Evolutionary conservation across 148 eudicot species (phyloP), one percentile per base, ranked within the genome.

Genomic region (Rhododendron kiyosumense): DNA sequence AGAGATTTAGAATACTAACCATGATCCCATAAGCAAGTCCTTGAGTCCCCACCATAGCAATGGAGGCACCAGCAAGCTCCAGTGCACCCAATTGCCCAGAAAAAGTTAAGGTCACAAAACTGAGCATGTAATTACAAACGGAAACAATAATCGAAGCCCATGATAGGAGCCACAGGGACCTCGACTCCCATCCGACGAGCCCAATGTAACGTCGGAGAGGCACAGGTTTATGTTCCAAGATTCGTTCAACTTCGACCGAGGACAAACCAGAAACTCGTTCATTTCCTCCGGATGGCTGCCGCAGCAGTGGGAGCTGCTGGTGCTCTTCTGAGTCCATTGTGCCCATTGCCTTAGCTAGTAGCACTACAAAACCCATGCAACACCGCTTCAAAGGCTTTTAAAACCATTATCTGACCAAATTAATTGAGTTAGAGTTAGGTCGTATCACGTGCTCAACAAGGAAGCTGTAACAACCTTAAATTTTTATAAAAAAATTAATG

Each of bases 61-160:
- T 78, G 24, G 88, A 80, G 2, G 74, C 87, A 8, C 79, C 87
- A 14, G 88, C 89, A 9, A 85, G 86, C 14, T 90, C 84, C 26
- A 84, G 7, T 7, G 84, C 63, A 30, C 87, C 85, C 76, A 86
- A 65, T 59, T 88, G 88, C 5, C 85, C 69, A 0, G 85, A 78
- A 71, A 86, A 57, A 26, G 51, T 75, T 1, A 78, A 81, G 9
- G 54, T 79, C 0, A 75, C 85, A 69, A 84, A 84, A 48, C 45
- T 30, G 79, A 92, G 90, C 92, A 92, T 92, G 77, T 92, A 89
- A 78, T 90, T 92, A 32, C 90, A 92, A 12, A 90, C 43, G 0
- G 91, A 89, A 45, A 90, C 91, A 5, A 87, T 87, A 87, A 92
- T 90, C 26, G 92, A 88, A 38, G 94, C 82, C 15, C 94, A 89